Base-by-base conservation (phyloP, 2,329 filamentous ascomycete genomes). In the Colletotrichum sp. region DNA sequence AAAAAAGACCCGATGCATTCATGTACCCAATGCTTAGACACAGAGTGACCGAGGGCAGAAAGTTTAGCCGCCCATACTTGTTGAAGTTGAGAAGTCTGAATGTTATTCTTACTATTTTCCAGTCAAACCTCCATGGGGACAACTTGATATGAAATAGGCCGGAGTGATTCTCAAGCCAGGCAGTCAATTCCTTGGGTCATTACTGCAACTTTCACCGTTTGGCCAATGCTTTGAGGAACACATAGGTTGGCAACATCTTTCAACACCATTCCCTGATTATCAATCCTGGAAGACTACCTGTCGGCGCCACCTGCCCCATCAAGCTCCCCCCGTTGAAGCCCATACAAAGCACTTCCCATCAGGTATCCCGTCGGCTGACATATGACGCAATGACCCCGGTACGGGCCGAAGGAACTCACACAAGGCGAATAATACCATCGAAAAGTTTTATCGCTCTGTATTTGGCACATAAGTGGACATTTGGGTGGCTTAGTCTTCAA, bases 391-490 rank as follows among this genome's bases (percentile, higher is more conserved):
- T 52, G 1, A 0, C 10, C 43, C n/a, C 43, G n/a, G 43, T 24
- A 52, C n/a, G 43, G 43, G n/a, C 43, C n/a, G 43, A 21, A 52
- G 0, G n/a, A 52, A 2, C 10, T 21, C 43, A 52, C 43, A 52
- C 2, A 21, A 1, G 43, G 1, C n/a, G n/a, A 6, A 2, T n/a
- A 4, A 6, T 26, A 24, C 24, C 43, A 13, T 52, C 43, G 43
- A 21, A 0, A 52, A 52, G 43, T 21, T 48, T 48, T 0, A 0
- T 4, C 1, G 0, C 6, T 52, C n/a, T 52, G 43, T 0, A 52
- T 52, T 52, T 52, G 43, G 43, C n/a, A 0, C n/a, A 52, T 2
- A 52, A 21, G 43, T 21, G 43, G 43, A 0, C 43, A 13, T 0
- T 7, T 0, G 0, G 3, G 43, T 21, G 43, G n/a, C 43, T 52